phyloP scores from a whole-genome alignment of 2,329 filamentous ascomycete genomes.

The Xylaria digitata region DNA sequence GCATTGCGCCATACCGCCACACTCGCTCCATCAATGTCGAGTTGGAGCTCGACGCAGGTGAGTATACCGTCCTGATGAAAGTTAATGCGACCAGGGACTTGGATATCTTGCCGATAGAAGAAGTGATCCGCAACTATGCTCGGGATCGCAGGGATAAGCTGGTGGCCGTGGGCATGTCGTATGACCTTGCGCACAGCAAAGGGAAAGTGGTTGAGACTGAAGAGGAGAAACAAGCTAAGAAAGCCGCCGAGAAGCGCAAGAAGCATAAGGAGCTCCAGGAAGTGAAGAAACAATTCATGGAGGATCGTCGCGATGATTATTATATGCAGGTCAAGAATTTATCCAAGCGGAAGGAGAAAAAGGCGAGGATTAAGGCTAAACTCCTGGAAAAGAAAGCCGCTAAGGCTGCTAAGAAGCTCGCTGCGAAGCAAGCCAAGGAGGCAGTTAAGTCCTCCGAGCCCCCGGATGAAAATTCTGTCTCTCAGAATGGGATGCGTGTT shows the following conservation, averaged over 20 bases:
- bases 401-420: slow-evolving; percentile 42
- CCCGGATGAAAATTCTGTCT: slow-evolving; percentile 11
- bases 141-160: slow-evolving; percentile 76
- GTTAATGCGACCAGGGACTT: slow-evolving; percentile 73
- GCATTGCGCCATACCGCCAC: slow-evolving; percentile 68
- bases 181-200: slow-evolving; percentile 77
- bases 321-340: slow-evolving; percentile 55
- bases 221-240: slow-evolving; percentile 61
- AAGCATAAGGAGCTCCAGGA: slow-evolving; percentile 55
- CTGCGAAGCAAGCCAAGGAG: slow-evolving; percentile 41
- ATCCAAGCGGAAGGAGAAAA: slow-evolving; percentile 54
- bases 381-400: slow-evolving; percentile 49
- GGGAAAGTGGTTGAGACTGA: slow-evolving; percentile 62
- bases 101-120: slow-evolving; percentile 65
- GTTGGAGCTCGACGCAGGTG: slow-evolving; percentile 77
- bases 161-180: slow-evolving; percentile 74
- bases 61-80: slow-evolving; percentile 80
- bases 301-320: slow-evolving; percentile 47
- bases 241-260: slow-evolving; percentile 58
- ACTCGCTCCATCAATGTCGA: slow-evolving; percentile 81
- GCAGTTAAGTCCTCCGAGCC: not conserved
- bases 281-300: slow-evolving; percentile 53
- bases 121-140: slow-evolving; percentile 74
- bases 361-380: slow-evolving; percentile 54
- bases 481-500: slow-evolving; percentile 51